phyloP scores from a whole-genome alignment of 2,329 filamentous ascomycete species.

The Claviceps maximensis region DNA sequence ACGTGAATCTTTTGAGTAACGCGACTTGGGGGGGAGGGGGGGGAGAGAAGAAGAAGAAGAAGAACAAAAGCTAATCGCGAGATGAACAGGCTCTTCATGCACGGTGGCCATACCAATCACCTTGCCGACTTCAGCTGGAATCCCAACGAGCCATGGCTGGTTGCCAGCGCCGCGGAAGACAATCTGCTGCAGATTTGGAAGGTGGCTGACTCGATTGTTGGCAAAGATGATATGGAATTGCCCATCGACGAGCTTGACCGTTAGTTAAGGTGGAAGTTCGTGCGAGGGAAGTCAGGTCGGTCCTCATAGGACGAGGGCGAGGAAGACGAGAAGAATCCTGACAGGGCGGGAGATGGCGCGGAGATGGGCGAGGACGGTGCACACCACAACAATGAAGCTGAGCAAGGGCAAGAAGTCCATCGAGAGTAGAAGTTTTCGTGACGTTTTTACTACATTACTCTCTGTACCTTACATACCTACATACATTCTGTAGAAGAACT shows the following conservation, averaged over 20 bases:
- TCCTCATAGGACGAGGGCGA: slow-evolving; percentile 21
- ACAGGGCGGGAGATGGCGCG: not conserved
- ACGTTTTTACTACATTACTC: not conserved
- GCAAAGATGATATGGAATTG: slow-evolving; percentile 61
- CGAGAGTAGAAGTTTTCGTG: not conserved
- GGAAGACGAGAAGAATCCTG: slow-evolving; percentile 8
- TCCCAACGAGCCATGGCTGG: slow-evolving; percentile 88
- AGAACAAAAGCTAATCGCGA: not conserved
- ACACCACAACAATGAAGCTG: not conserved
- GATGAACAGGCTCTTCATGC: slow-evolving; percentile 62
- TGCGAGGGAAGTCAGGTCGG: slow-evolving; percentile 13
- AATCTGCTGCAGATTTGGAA: slow-evolving; percentile 95
- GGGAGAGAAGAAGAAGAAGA: not conserved
- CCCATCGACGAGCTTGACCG: slow-evolving; percentile 64
- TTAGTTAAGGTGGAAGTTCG: slow-evolving; percentile 28
- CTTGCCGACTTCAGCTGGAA: slow-evolving; percentile 98
- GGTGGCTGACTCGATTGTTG: slow-evolving; percentile 69
- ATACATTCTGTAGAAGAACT: too few relatives aligned
- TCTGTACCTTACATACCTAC: not conserved
- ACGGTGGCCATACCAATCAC: slow-evolving; percentile 94
- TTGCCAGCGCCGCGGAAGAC: slow-evolving; percentile 91
- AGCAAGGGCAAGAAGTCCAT: not conserved
- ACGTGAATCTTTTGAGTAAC: slow-evolving; percentile 29
- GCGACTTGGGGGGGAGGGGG: too few relatives aligned
- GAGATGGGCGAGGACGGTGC: not conserved